These are phyloP conservation scores for Tolypocladium guangdongense DNA, from an alignment of 2,329 filamentous ascomycete species.

Conservation along the genomic window DNA sequence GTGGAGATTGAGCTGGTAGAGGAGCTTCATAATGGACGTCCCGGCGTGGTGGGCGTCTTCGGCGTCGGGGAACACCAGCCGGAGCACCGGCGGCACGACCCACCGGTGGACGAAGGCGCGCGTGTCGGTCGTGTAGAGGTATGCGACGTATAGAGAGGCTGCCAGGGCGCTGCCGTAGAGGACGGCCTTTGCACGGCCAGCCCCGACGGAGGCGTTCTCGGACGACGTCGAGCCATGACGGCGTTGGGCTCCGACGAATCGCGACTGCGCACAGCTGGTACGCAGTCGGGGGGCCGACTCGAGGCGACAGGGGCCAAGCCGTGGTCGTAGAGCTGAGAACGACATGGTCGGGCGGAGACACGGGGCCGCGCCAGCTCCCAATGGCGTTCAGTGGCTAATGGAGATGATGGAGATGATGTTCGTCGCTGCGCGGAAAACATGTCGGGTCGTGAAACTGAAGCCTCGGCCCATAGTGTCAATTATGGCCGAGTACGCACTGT, in stretches of 20 bases:
- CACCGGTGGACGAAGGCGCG: slow-evolving; percentile 60
- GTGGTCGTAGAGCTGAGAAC: slow-evolving; percentile 6
- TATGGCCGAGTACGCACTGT: not conserved
- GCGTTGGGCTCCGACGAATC: slow-evolving; percentile 7
- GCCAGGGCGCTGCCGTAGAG: slow-evolving; percentile 30
- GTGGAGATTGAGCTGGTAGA: slow-evolving; percentile 67
- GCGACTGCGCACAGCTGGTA: not conserved
- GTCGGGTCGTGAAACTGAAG: not conserved
- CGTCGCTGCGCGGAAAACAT: not conserved
- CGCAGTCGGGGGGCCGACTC: slow-evolving; percentile 3
- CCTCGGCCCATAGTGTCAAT: not conserved
- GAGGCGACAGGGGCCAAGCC: slow-evolving; percentile 5
- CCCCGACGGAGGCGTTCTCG: slow-evolving; percentile 14
- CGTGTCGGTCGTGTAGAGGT: slow-evolving; percentile 65
- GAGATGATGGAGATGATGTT: not conserved
- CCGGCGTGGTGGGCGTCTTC: slow-evolving; percentile 88
- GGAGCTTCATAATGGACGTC: slow-evolving; percentile 56
- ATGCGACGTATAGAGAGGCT: slow-evolving; percentile 35
- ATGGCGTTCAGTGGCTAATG: slow-evolving; percentile 3
- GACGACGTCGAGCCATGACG: slow-evolving; percentile 22
- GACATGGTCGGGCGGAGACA: slow-evolving; percentile 4
- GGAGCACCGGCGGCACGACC: slow-evolving; percentile 54
- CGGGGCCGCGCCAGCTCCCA: slow-evolving; percentile 7
- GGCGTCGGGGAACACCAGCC: slow-evolving; percentile 58
- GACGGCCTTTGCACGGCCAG: slow-evolving; percentile 23